Evolutionary conservation across 2,329 filamentous ascomycete genomes (phyloP), one percentile per base, ranked within the genome.

Genomic region (Curvularia spicifera): DNA sequence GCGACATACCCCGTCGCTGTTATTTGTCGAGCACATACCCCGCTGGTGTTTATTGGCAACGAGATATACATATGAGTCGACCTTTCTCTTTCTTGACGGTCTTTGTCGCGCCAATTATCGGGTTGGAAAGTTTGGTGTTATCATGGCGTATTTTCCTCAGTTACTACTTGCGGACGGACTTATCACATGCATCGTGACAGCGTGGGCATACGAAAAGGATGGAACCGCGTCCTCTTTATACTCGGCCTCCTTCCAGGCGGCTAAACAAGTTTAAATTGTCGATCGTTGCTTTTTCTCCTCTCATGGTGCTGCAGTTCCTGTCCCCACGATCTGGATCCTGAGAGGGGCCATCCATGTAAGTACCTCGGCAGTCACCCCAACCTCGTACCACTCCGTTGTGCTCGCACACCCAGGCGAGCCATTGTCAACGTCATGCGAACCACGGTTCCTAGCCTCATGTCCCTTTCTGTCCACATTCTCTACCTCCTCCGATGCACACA

Each of bases 311-410:
- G 35, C 35, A 18, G 35, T 37, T 18, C 15, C 35, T 18, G 7
- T 35, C 5, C 35, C 35, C 15, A 37, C 35, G 4, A 18, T 18
- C 15, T n/a, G 15, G 15, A 37, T 37, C 1, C 35, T 37, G 2
- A n/a, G 3, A 5, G n/a, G 5, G 35, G 5, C 15, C 35, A 37
- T 37, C 35, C 15, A n/a, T 37, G 35, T 18, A 37, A 15, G n/a
- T 43, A 56, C 48, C 54, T 56, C 54, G 54, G 54, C 33, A 47
- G 35, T 3, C 18, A 18, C 29, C 18, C 43, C 49, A 29, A 33
- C 33, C 40, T 28, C 53, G 18, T 52, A 40, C 35, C 40, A 45
- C 40, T 10, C 13, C 31, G n/a, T 18, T 18, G n/a, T 29, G 9
- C 9, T 15, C 18, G 13, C 29, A 52, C 40, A 10, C 39, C 9